Percentiles rank a stretch among this genome's conserved stretches.
These are phyloP conservation scores for Begonia loranthoides DNA, from an alignment of 306 rosid species.

Conservation along the genomic window DNA sequence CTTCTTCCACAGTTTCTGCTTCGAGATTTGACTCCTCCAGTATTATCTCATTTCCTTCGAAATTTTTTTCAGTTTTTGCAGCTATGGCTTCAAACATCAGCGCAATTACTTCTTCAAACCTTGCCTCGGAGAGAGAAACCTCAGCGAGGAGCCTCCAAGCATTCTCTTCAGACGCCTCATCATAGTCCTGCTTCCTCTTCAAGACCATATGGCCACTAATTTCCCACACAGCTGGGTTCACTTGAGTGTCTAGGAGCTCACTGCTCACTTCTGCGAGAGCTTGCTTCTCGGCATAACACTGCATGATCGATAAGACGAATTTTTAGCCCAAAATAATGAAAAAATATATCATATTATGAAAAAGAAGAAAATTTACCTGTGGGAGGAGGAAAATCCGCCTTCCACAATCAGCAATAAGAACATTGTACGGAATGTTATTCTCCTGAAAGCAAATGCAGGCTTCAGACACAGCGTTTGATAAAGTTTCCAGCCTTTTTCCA, in stretches of 20 bases:
- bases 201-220: slow-evolving; percentile 94
- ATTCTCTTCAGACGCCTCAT: slow-evolving; percentile 81
- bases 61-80: slow-evolving; percentile 11
- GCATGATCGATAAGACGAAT: slow-evolving; percentile 5
- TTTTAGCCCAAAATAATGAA: not conserved
- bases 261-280: slow-evolving; percentile 88
- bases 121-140: slow-evolving; percentile 81
- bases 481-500: slow-evolving; percentile 39
- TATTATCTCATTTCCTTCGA: not conserved
- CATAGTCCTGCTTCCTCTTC: slow-evolving; percentile 83
- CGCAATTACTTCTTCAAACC: slow-evolving; percentile 72
- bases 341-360: not conserved
- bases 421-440: slow-evolving; percentile 75
- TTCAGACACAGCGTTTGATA: slow-evolving; percentile 59
- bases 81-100: slow-evolving; percentile 59
- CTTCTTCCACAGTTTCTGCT: slow-evolving; percentile 16
- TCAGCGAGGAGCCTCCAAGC: slow-evolving; percentile 93
- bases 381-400: slow-evolving; percentile 67
- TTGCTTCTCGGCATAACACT: slow-evolving; percentile 98
- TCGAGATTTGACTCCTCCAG: slow-evolving; percentile 8
- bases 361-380: slow-evolving; percentile 38
- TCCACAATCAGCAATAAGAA: slow-evolving; percentile 74
- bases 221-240: slow-evolving; percentile 99
- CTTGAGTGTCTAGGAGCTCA: slow-evolving; percentile 91
- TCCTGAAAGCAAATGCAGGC: slow-evolving; percentile 81